Evolutionary conservation across 768 basidiomycete species (phyloP).

Genomic region (Termitomyces sp.): DNA sequence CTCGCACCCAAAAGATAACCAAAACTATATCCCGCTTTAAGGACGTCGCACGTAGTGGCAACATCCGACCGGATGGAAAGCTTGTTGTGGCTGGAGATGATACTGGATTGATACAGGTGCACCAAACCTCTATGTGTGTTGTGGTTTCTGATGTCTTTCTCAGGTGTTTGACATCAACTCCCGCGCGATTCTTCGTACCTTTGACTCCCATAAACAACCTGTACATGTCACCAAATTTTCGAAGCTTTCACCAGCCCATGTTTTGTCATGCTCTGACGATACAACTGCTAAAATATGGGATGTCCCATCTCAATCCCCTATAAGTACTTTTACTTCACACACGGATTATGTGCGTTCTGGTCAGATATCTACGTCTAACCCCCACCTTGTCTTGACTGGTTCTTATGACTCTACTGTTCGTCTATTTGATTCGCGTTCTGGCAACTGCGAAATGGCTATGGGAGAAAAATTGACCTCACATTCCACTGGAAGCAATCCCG

Average conservation of each 20-base stretch:
- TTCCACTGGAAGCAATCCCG: constrained; percentile 47
- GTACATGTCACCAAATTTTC: constrained; percentile 96
- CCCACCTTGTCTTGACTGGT: constrained; percentile 83
- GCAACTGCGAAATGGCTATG: constrained; percentile 82
- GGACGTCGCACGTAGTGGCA: constrained; percentile 86
- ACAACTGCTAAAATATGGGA: constrained; percentile 94
- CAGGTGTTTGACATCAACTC: constrained; percentile 93
- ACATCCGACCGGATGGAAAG: constrained; percentile 90
- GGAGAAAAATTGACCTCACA: constrained; percentile 30
- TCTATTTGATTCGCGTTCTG: constrained; percentile 82
- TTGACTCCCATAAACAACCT: constrained; percentile 93
- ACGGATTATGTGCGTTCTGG: constrained; percentile 96
- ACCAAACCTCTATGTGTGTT: constrained; percentile 6
- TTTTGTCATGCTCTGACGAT: constrained; percentile 95
- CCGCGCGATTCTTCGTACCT: constrained; percentile 86
- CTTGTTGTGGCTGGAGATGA: constrained; percentile 95
- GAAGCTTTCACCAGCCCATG: constrained; percentile 66
- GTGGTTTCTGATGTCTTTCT: neutral
- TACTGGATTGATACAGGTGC: constrained; percentile 78
- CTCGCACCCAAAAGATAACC: constrained; percentile 91
- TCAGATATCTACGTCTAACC: constrained; percentile 76
- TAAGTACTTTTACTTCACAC: constrained; percentile 79
- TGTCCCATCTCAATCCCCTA: constrained; percentile 78
- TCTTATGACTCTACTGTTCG: constrained; percentile 92
- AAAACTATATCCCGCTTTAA: constrained; percentile 98